Base-by-base conservation (phyloP, 2,329 filamentous ascomycete genomes). In the Ilyonectria robusta region DNA sequence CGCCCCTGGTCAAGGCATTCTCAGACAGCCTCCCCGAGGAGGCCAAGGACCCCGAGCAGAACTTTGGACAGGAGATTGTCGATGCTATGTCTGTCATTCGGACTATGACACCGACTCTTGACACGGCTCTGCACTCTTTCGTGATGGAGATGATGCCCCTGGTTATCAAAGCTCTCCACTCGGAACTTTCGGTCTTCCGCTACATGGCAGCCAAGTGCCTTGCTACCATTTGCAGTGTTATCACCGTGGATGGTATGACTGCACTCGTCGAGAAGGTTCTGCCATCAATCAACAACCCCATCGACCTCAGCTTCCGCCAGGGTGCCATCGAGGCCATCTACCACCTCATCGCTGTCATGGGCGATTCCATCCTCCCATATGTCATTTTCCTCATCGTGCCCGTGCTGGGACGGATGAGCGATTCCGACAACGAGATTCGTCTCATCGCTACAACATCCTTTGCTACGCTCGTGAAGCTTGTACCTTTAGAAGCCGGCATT, bases 321-420 rank as follows among this genome's bases (percentile, higher is more conserved):
- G 96, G 96, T 69, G 94, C 94, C 6, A 96, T 97, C 64, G 96
- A 99, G 81, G 94, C 91, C 74, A 93, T 99, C 66, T 99, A 99
- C 78, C 96, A 99, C 81, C 85, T 99, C 66, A 99, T 99, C 70
- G 94, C 97, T 67, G 95, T 98, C 58, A 99, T 99, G 96, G 96
- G 97, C 69, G 96, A 98, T 78, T 89, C 90, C 42, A 99, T 99
- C 64, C 83, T 99, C 33, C 96, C 97, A 3, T 99, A 99, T 77
- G 96, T 99, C 70, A 98, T 99, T 76, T 99, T 99, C 89, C 89
- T 99, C 71, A 97, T 99, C 66, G 97, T 98, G 13, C 96, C 96
- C 15, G 96, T 99, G 4, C 87, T 99, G 57, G 96, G 96, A 60
- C 92, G 96, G 50, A 99, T 99, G 96, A 98, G 96, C 78, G 96